Evolutionary conservation across 371 early-diverging fungal species (phyloP).

Genomic region (Apophysomyces sp.): DNA sequence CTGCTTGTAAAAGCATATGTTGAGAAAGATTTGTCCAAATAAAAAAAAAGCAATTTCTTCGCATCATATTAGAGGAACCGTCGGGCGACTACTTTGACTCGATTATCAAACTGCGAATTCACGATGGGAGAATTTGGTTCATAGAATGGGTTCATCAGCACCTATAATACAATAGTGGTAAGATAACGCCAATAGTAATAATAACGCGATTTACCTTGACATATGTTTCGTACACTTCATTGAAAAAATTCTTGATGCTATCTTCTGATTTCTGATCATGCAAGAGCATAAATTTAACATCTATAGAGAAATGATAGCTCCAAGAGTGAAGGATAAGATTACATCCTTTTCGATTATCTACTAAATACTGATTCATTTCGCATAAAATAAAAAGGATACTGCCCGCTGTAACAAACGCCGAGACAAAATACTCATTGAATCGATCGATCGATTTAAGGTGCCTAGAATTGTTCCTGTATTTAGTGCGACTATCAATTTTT

Average conservation of each 20-base stretch:
- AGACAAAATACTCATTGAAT: constrained; percentile 92
- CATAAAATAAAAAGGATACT: constrained; percentile 45
- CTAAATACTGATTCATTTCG: neutral
- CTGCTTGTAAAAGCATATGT: no score
- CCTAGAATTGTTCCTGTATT: constrained; percentile 42
- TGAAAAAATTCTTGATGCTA: constrained; percentile 86
- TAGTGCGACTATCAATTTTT: neutral
- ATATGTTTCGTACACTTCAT: constrained; percentile 88
- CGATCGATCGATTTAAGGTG: constrained; percentile 93
- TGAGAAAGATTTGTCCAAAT: no score
- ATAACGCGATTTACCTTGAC: constrained; percentile 66
- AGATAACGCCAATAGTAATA: neutral
- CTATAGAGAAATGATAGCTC: constrained; percentile 29
- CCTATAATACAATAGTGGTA: constrained; percentile 46
- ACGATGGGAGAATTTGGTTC: constrained; percentile 80
- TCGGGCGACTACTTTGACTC: constrained; percentile 75
- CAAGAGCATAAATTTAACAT: constrained; percentile 86
- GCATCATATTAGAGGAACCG: constrained; percentile 65
- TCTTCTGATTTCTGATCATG: constrained; percentile 90
- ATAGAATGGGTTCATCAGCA: constrained; percentile 89
- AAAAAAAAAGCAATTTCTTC: no score
- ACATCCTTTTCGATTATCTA: neutral
- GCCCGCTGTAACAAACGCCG: constrained; percentile 90
- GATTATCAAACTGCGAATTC: constrained; percentile 79
- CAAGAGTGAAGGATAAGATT: neutral